Evolutionary conservation across 2,329 filamentous ascomycete species (phyloP).

Genomic region (Scorias spongiosa): DNA sequence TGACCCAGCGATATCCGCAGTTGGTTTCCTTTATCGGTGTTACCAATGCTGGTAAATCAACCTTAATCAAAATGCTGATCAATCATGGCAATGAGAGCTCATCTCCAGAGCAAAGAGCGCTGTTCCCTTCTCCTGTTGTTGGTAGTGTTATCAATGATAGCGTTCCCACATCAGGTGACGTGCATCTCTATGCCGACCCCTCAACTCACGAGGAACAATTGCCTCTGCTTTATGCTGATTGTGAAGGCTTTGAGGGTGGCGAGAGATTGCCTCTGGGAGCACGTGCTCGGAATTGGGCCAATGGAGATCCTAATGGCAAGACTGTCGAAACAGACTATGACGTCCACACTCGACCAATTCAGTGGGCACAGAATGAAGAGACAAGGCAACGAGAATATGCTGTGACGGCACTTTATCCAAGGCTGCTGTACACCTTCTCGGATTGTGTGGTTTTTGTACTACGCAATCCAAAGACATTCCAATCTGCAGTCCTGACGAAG

Average conservation of each 20-base stretch:
- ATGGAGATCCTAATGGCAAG: not conserved
- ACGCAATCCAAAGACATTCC: conserved; percentile 23
- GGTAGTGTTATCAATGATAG: conserved; percentile 25
- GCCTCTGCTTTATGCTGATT: conserved; percentile 37
- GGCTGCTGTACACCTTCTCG: conserved; percentile 29
- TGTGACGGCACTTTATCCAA: conserved; percentile 25
- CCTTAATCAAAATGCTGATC: conserved; percentile 35
- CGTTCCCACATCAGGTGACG: conserved; percentile 35
- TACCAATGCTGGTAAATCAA: conserved; percentile 33
- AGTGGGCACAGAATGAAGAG: conserved; percentile 19
- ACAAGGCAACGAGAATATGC: conserved; percentile 22
- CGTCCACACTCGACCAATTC: conserved; percentile 14
- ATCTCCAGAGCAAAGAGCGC: conserved; percentile 1
- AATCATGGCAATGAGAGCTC: conserved; percentile 19
- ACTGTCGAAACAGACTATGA: conserved; percentile 1
- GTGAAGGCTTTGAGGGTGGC: conserved; percentile 37
- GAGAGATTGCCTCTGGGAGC: conserved; percentile 25
- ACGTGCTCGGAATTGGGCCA: conserved; percentile 2
- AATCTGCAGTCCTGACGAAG: conserved; percentile 20
- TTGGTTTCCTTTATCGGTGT: conserved; percentile 21
- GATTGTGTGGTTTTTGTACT: conserved; percentile 30
- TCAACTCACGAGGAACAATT: conserved; percentile 22
- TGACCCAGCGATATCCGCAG: conserved; percentile 16
- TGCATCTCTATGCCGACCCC: conserved; percentile 38
- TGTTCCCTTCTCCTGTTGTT: conserved; percentile 29